phyloP scores from a whole-genome alignment of 805 yeast species.

The Torulaspora indica region DNA sequence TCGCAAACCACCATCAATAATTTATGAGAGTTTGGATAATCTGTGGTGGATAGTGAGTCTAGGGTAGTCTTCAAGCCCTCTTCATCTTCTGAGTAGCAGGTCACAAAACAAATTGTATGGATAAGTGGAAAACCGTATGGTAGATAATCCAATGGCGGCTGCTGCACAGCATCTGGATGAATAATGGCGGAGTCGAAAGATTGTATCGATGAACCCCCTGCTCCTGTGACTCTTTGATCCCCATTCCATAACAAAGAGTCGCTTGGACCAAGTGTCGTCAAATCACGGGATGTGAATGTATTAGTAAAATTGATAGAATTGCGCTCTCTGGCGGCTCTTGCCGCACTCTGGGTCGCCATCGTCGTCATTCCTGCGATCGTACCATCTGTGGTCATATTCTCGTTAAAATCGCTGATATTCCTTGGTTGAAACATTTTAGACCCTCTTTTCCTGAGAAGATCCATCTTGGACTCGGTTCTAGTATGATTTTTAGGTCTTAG shows the following conservation, averaged over 20 bases:
- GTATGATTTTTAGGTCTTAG: conserved; percentile 43
- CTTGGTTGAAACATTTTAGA: conserved; percentile 30
- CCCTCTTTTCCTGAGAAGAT: conserved; percentile 38
- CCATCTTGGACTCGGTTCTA: conserved; percentile 29
- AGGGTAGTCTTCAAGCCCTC: conserved; percentile 80
- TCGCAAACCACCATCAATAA: conserved; percentile 82
- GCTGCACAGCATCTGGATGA: conserved; percentile 79
- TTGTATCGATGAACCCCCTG: conserved; percentile 28
- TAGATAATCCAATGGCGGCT: conserved; percentile 84
- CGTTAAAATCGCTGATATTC: conserved; percentile 1
- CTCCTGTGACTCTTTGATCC: conserved; percentile 8
- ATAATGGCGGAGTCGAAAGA: conserved; percentile 56
- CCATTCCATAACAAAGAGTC: conserved; percentile 18
- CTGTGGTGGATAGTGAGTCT: conserved; percentile 92
- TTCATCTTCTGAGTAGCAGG: conserved; percentile 93
- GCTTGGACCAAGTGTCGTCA: conserved; percentile 13
- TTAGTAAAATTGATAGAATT: conserved; percentile 5
- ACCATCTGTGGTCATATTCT: conserved; percentile 13
- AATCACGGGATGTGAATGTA: conserved; percentile 9
- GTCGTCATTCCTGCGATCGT: conserved; percentile 41
- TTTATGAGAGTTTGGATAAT: conserved; percentile 93
- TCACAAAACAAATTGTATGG: conserved; percentile 70
- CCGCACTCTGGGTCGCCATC: conserved; percentile 60
- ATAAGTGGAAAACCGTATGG: conserved; percentile 80
- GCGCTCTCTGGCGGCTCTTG: conserved; percentile 7